These are phyloP conservation scores for Pestalotiopsis sp. DNA, from an alignment of 2,329 filamentous ascomycete species.

Conservation along the genomic window DNA sequence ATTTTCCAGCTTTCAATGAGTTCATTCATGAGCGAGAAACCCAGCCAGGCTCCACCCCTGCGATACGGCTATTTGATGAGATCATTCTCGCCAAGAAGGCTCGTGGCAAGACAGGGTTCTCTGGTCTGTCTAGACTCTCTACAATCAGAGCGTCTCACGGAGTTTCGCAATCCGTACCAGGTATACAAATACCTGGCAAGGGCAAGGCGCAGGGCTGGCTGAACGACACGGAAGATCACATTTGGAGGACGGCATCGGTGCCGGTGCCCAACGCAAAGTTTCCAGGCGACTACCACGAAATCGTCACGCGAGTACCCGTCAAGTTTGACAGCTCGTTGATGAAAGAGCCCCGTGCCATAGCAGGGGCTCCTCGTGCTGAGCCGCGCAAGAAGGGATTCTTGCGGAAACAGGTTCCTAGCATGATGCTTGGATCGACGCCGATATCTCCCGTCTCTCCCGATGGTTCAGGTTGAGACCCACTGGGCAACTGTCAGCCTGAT, in stretches of 20 bases:
- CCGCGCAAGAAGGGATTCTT: conserved; percentile 52
- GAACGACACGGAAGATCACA: conserved; percentile 73
- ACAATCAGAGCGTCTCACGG: conserved; percentile 61
- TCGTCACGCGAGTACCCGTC: conserved; percentile 71
- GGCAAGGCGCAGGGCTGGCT: conserved; percentile 62
- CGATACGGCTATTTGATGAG: conserved; percentile 80
- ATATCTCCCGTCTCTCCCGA: conserved; percentile 27
- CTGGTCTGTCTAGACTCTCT: conserved; percentile 64
- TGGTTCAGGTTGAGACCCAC: conserved; percentile 11
- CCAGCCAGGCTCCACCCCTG: conserved; percentile 61
- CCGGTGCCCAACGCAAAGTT: conserved; percentile 65
- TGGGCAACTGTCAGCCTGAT: not conserved
- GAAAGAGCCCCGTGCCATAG: conserved; percentile 88
- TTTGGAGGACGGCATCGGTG: conserved; percentile 73
- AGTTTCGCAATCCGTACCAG: conserved; percentile 43
- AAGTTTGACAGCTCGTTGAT: conserved; percentile 85
- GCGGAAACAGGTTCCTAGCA: conserved; percentile 57
- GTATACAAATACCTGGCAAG: conserved; percentile 37
- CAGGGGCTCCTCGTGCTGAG: conserved; percentile 75
- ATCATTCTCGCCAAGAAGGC: conserved; percentile 79
- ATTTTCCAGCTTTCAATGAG: conserved; percentile 69
- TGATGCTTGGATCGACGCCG: conserved; percentile 32
- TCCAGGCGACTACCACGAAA: conserved; percentile 62
- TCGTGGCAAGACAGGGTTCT: conserved; percentile 66
- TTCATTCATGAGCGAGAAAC: conserved; percentile 83